Percentiles rank a stretch among this genome's conserved stretches.
These are phyloP conservation scores for Edaphochlamys debaryana DNA, from an alignment of 139 green algal genomes.

Conservation along the genomic window DNA sequence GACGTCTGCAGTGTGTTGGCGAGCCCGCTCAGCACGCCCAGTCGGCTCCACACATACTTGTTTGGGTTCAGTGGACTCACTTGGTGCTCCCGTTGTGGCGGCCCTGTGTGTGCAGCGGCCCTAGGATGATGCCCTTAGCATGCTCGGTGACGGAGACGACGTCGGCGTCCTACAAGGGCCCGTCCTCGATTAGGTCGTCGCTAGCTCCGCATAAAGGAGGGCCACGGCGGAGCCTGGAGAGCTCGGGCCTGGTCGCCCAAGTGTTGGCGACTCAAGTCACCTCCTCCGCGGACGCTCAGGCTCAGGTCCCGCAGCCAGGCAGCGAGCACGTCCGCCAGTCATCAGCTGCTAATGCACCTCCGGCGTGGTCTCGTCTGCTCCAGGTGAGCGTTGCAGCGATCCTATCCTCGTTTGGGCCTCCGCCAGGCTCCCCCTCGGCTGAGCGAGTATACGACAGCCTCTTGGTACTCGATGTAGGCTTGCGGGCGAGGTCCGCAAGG, in stretches of 20 bases:
- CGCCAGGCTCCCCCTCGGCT: too few relatives aligned
- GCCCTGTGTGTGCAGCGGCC: too few relatives aligned
- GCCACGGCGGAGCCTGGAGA: neutral
- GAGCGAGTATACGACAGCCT: too few relatives aligned
- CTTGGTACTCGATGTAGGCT: too few relatives aligned
- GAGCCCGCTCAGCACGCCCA: neutral
- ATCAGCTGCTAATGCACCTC: neutral
- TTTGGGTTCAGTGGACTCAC: neutral
- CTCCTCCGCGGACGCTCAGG: neutral
- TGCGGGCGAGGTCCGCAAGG: too few relatives aligned
- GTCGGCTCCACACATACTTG: neutral
- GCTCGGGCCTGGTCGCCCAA: neutral
- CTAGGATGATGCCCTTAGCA: neutral
- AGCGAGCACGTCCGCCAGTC: neutral
- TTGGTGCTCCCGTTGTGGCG: neutral
- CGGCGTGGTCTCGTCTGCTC: neutral
- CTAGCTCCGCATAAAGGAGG: slow-evolving; percentile 8
- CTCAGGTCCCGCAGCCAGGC: too few relatives aligned
- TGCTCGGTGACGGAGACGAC: too few relatives aligned
- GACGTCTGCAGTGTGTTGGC: too few relatives aligned
- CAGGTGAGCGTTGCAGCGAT: neutral
- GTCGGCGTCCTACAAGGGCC: neutral
- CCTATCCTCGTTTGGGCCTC: too few relatives aligned
- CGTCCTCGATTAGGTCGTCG: neutral
- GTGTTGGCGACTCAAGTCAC: slow-evolving; percentile 1